Evolutionary conservation across 2,329 filamentous ascomycete genomes (phyloP), one percentile per base, ranked within the genome.

Genomic region (Xylariaceae sp.): DNA sequence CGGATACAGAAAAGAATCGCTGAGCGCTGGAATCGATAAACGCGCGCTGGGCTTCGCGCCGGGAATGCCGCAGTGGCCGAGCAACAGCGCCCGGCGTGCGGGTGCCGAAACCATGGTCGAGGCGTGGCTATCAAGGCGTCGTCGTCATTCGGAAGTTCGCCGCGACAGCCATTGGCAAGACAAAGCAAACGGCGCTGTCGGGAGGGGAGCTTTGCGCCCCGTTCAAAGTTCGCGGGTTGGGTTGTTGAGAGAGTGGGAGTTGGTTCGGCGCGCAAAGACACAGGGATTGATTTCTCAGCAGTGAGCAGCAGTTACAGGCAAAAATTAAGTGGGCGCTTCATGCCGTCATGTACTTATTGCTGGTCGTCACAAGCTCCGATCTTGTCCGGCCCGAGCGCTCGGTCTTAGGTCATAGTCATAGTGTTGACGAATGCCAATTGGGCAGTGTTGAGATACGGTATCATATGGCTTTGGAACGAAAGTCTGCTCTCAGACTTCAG

Each of bases 21-120:
- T 43, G 38, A 45, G 45, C 52, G 53, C 40, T 18, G 39, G 42
- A 42, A 47, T 48, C 36, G 40, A 22, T 44, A 54, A 44, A 50
- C 52, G 53, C 40, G 55, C 47, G 48, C 15, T 15, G 33, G 33
- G 10, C 15, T 36, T 12, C 5, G 15, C 5, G 33, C 12, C 12
- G 4, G 33, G 33, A 36, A 68, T 66, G 58, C 67, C 68, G 64
- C 72, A 68, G 62, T 70, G 71, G 55, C 75, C 74, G 68, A 42
- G 15, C n/a, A 44, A 44, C 52, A 58, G 44, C 48, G 36, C 51
- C 33, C 46, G 54, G 38, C 56, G 53, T 19, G 52, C 42, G n/a
- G 52, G 47, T 33, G 49, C 47, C 44, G 48, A 47, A 45, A 49
- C 52, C 56, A 57, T 58, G 36, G 42, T 51, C 41, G 39, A 32